Evolutionary conservation across 108 stramenopile species (phyloP).

Genomic region (Pseudonitzschia delicatissima): DNA sequence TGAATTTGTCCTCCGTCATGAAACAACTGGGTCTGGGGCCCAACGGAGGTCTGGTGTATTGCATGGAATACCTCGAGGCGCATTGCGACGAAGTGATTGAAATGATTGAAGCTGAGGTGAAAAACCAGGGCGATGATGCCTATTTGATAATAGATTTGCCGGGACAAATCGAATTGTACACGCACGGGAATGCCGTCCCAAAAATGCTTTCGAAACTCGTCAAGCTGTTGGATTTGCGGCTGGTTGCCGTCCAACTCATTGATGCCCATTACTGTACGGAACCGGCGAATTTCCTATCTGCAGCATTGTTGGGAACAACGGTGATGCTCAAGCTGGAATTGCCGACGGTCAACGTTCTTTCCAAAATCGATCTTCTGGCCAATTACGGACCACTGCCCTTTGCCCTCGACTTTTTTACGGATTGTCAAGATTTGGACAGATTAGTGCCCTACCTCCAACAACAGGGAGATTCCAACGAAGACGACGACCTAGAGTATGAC

Average conservation of each 20-base stretch:
- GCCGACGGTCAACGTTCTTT: slow-evolving; percentile 94
- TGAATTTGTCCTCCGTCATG: slow-evolving; percentile 87
- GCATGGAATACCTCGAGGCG: slow-evolving; percentile 93
- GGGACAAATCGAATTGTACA: slow-evolving; percentile 97
- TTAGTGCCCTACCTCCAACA: slow-evolving; percentile 70
- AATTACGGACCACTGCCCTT: slow-evolving; percentile 59
- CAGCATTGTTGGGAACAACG: slow-evolving; percentile 86
- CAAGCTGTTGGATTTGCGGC: slow-evolving; percentile 77
- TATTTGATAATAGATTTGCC: slow-evolving; percentile 96
- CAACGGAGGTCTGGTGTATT: slow-evolving; percentile 94
- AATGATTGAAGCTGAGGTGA: slow-evolving; percentile 35
- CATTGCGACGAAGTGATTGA: slow-evolving; percentile 59
- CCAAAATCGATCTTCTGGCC: slow-evolving; percentile 88
- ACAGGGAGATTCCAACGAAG: slow-evolving; percentile 29
- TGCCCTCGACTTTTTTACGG: slow-evolving; percentile 76
- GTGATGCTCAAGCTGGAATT: slow-evolving; percentile 95
- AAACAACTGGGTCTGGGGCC: slow-evolving; percentile 88
- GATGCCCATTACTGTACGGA: slow-evolving; percentile 94
- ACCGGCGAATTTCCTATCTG: slow-evolving; percentile 90
- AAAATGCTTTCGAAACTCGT: slow-evolving; percentile 61
- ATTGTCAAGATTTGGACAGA: slow-evolving; percentile 74
- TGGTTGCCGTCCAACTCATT: slow-evolving; percentile 92
- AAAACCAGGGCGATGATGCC: slow-evolving; percentile 11
- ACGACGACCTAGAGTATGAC: slow-evolving; percentile 13
- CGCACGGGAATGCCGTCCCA: slow-evolving; percentile 78